Evolutionary conservation across 495 filamentous ascomycete species (phyloP), one percentile per base, ranked within the genome.

Genomic region (Chaetomium cochliodes): DNA sequence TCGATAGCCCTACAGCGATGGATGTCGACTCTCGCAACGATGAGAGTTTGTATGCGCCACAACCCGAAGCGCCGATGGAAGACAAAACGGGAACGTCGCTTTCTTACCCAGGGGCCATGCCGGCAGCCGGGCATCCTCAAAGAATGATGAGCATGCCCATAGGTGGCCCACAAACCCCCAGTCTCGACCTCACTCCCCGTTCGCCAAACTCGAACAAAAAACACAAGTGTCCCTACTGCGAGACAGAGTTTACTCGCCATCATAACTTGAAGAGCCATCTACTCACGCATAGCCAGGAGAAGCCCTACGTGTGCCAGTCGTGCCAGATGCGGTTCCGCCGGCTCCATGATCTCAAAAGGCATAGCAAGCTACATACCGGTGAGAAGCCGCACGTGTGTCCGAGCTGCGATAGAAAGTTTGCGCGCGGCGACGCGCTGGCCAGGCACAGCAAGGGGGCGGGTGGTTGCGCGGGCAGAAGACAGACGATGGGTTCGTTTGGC

Each of bases 261-360:
- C 94, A 99, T 73, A 99, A 99, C 67, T 85, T 99, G n/a, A 99
- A 99, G 76, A 96, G 92, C 65, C 94, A 99, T 79, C 85, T 99
- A 41, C 85, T 99, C 63, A 99, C 94, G 0, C 94, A 99, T 72
- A 97, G 93, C 68, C 94, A 99, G 77, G 96, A 98, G 76, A 99
- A 99, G 74, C 94, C 94, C 0, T 99, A 92, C 71, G 85, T 91
- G 25, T 99, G 94, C 70, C 85, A 90, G 62, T 90, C 89, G 23
- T 99, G 94, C 71, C 85, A 93, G 58, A 87, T 92, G 66, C 86
- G 93, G 28, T 99, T 99, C 74, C 86, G 94, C 54, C 85, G 94
- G 64, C 81, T 98, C 28, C 94, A 99, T 71, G 94, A 99, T 71
- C 79, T 99, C 60, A 99, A 99, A 78, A 86, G 94, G 49, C 94